A percentile compares a stretch with the other conserved stretches of the same genome.
phyloP scores from a whole-genome alignment of 1,284 basidiomycete species.

The Austropuccinia psidii region DNA sequence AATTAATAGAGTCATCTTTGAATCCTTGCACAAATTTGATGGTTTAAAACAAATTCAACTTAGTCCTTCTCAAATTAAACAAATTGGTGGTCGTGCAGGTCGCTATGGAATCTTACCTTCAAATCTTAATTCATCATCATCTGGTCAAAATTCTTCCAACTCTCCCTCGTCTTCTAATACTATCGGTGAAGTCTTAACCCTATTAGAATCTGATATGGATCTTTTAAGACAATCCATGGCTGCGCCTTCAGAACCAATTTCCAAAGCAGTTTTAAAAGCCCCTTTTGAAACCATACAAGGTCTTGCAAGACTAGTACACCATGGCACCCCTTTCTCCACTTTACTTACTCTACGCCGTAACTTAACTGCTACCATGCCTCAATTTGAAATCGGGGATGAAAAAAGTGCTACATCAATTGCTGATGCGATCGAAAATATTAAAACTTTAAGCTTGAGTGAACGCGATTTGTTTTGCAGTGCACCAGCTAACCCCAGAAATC shows the following conservation, averaged over 20 bases:
- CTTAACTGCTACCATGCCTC: slow-evolving; percentile 47
- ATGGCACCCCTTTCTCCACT: slow-evolving; percentile 42
- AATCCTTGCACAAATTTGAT: slow-evolving; percentile 65
- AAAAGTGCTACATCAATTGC: slow-evolving; percentile 48
- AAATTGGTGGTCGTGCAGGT: slow-evolving; percentile 92
- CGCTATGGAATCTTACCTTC: slow-evolving; percentile 63
- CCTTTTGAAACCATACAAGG: slow-evolving; percentile 45
- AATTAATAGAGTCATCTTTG: slow-evolving; percentile 84
- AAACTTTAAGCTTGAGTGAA: slow-evolving; percentile 44
- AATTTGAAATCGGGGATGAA: slow-evolving; percentile 49
- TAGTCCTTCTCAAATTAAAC: slow-evolving; percentile 76
- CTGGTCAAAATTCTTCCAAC: slow-evolving; percentile 50
- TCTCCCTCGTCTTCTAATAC: slow-evolving; percentile 53
- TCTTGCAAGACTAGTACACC: slow-evolving; percentile 50
- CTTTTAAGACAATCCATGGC: slow-evolving; percentile 54
- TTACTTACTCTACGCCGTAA: slow-evolving; percentile 43
- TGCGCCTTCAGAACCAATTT: slow-evolving; percentile 51
- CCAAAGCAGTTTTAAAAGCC: slow-evolving; percentile 50
- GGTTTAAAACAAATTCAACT: slow-evolving; percentile 57
- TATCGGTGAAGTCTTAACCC: slow-evolving; percentile 56
- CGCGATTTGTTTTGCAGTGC: slow-evolving; percentile 48
- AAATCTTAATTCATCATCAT: background rate
- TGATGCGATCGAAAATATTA: slow-evolving; percentile 49
- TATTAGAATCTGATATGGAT: slow-evolving; percentile 61
- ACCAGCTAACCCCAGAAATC: slow-evolving; percentile 15